Base-by-base conservation (phyloP, 2,329 filamentous ascomycete genomes). In the Thermomyces lanuginosus region DNA sequence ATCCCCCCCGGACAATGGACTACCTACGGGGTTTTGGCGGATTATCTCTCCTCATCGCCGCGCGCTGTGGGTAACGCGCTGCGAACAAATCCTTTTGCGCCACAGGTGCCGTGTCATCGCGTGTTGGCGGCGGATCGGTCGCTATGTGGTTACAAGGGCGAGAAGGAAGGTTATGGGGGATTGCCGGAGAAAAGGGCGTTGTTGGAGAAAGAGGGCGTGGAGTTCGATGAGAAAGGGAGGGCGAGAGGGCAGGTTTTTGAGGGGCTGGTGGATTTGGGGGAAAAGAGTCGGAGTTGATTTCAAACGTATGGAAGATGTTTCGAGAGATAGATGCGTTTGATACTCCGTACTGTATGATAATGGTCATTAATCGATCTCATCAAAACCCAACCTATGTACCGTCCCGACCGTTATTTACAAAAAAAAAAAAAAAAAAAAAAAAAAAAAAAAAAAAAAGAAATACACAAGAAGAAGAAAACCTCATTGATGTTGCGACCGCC, bases 11-110 rank as follows among this genome's bases (percentile, higher is more conserved):
- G 82, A 16, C 61, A 62, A 28, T 76, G 83, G 43, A 81, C 77
- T 0, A 86, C 81, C 0, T 91, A 92, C 53, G 75, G 68, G 3
- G 61, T 75, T 1, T 59, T 92, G 28, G 71, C 82, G 0, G 61
- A 61, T 6, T 66, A 76, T 31, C 63, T 86, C 9, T 50, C 59
- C 7, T 81, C 77, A 12, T 80, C 76, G 3, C 76, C 80, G 2
- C 64, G 80, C 21, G 80, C 80, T 0, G 69, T 89, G 4, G 80
- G 80, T 9, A 81, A 78, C 32, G 79, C 79, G 2, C 60, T 91
- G 44, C 66, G 76, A 10, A 60, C 55, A 18, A 92, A 92, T 46
- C 81, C 81, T 0, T 91, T 86, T 42, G 81, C 82, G 8, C 81
- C 82, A 0, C 64, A 69, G 17, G 76, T 86, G 4, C 82, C 81